phyloP scores from a whole-genome alignment of 164 flowering plant species.

The Malania oleifera region DNA sequence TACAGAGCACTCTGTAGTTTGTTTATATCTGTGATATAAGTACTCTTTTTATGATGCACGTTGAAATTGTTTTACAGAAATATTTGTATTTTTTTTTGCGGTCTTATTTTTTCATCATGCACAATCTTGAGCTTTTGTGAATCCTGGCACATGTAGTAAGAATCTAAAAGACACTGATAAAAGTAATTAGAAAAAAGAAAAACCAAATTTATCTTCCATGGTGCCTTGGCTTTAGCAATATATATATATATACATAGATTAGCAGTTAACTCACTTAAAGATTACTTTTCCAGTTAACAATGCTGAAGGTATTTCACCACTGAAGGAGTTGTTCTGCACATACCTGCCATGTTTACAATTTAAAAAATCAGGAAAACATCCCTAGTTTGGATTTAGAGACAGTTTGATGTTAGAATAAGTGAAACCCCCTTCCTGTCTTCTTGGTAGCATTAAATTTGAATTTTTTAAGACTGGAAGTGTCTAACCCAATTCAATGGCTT shows the following conservation, averaged over 20 bases:
- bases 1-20: not conserved
- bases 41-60: no score
- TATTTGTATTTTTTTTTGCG: no score
- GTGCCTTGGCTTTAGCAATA: no score
- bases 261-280: slow-evolving; percentile 54
- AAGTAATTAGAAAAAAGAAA: no score
- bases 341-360: slow-evolving; percentile 43
- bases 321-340: slow-evolving; percentile 77
- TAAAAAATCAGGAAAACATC: not conserved
- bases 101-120: no score
- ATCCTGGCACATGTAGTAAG: no score
- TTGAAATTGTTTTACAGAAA: no score
- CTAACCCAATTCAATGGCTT: not conserved
- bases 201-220: no score
- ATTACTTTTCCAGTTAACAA: slow-evolving; percentile 42
- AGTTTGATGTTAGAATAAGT: not conserved
- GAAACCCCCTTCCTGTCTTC: not conserved
- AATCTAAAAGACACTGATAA: no score
- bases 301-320: slow-evolving; percentile 59
- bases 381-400: not conserved
- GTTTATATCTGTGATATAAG: not conserved
- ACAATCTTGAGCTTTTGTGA: no score
- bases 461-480: not conserved
- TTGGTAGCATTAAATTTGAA: not conserved
- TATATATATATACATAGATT: not conserved